Percentiles rank a stretch among this genome's conserved stretches.
Evolutionary conservation across 1,284 basidiomycete genomes (phyloP).

Genomic region (Ustilago sp.): DNA sequence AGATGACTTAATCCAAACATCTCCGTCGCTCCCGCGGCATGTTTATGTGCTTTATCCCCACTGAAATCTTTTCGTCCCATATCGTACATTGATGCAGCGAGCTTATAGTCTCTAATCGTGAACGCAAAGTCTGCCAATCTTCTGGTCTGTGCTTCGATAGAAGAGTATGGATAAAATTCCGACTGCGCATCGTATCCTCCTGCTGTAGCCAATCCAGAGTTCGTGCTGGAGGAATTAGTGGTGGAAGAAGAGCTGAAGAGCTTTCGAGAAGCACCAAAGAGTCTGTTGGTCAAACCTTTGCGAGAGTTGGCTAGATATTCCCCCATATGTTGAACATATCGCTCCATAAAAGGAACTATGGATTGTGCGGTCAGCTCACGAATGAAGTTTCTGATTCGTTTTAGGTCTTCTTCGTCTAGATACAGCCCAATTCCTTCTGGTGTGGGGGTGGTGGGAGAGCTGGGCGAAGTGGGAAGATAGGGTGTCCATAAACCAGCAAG

Average conservation of each 20-base stretch:
- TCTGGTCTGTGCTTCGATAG: constrained; percentile 72
- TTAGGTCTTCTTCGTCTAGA: constrained; percentile 82
- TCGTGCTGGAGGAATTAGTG: constrained; percentile 31
- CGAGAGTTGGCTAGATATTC: constrained; percentile 87
- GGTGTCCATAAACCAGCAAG: constrained; percentile 35
- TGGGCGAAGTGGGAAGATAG: constrained; percentile 9
- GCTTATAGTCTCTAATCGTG: constrained; percentile 86
- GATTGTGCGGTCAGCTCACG: constrained; percentile 92
- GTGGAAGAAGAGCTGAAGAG: constrained; percentile 70
- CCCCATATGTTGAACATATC: constrained; percentile 91
- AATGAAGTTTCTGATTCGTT: constrained; percentile 82
- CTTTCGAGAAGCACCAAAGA: constrained; percentile 73
- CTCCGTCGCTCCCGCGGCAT: constrained; percentile 64
- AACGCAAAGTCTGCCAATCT: constrained; percentile 96
- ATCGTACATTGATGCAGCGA: constrained; percentile 88
- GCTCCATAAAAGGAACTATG: constrained; percentile 95
- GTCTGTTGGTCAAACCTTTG: constrained; percentile 85
- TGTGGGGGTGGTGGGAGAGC: constrained; percentile 10
- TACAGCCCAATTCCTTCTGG: constrained; percentile 6
- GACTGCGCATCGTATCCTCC: constrained; percentile 43
- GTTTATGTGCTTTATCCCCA: constrained; percentile 59
- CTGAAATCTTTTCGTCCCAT: constrained; percentile 74
- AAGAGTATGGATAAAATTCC: constrained; percentile 70
- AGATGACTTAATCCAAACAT: constrained; percentile 64
- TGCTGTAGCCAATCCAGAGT: constrained; percentile 53